Evolutionary conservation across 768 basidiomycete genomes (phyloP).

Genomic region (Mycena galopus): DNA sequence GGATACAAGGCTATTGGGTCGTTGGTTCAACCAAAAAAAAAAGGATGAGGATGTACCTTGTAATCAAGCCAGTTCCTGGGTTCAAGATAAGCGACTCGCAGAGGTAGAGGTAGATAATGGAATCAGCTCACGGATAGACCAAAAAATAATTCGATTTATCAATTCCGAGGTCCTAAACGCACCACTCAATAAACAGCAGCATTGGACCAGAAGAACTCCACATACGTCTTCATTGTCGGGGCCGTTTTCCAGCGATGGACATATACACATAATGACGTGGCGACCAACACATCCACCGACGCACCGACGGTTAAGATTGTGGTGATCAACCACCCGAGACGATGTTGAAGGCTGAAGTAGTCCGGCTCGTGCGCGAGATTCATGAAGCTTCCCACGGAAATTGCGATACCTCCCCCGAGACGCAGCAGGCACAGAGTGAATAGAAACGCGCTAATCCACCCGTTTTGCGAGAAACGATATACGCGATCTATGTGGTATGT

Average conservation of each 20-base stretch:
- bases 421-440: slow-evolving; percentile 38
- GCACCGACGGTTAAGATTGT: slow-evolving; percentile 38
- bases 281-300: slow-evolving; percentile 41
- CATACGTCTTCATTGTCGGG: slow-evolving; percentile 24
- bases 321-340: slow-evolving; percentile 45
- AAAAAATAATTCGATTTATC: slow-evolving; percentile 42
- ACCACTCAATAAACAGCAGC: background rate
- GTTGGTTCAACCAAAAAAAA: background rate
- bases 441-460: slow-evolving; percentile 32
- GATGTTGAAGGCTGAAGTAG: slow-evolving; percentile 35
- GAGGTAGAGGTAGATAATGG: background rate
- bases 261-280: slow-evolving; percentile 41
- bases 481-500: slow-evolving; percentile 43
- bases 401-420: slow-evolving; percentile 33
- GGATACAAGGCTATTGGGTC: slow-evolving; percentile 35
- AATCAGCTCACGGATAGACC: slow-evolving; percentile 42
- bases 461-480: slow-evolving; percentile 35
- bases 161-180: slow-evolving; percentile 34
- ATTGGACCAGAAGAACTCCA: background rate
- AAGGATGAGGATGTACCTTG: slow-evolving; percentile 31
- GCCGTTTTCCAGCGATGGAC: slow-evolving; percentile 17
- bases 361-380: slow-evolving; percentile 41
- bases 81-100: slow-evolving; percentile 1
- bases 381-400: slow-evolving; percentile 38
- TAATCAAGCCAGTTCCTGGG: slow-evolving; percentile 42